Evolutionary conservation across 2,329 filamentous ascomycete genomes (phyloP), one percentile per base, ranked within the genome.

Genomic region (Sarocladium kiliense): DNA sequence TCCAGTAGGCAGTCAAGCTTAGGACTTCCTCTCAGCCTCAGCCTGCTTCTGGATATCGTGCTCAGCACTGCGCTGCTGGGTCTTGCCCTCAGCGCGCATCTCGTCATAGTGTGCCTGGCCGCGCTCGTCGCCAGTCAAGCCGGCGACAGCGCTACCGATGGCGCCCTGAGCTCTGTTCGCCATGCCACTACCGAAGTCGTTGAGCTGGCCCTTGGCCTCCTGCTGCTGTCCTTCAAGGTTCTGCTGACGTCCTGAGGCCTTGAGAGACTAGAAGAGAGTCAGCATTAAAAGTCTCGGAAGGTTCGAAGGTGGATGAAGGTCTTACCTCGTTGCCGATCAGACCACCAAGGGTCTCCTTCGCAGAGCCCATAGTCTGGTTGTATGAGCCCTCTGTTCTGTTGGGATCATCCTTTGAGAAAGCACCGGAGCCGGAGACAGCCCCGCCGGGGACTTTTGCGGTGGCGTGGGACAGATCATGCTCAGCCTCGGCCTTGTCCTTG

Each of bases 341-440:
- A 18, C 86, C 85, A 56, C 93, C 93, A 1, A 94, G 60, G 3
- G 85, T 77, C 69, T 97, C 90, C 77, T 97, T 97, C 42, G 86
- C 86, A 1, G 87, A 82, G 54, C 92, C 93, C n/a, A 92, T 66
- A 4, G 91, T 96, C 74, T 97, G 92, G 76, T 96, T 90, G 85
- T 88, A 95, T 18, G 80, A 79, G 42, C 93, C 92, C 18, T 82
- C 68, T 21, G 79, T 75, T 60, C 91, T 89, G 68, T 93, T 77
- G 11, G 85, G 77, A 71, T 89, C 78, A 71, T 96, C 90, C 62
- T 82, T 79, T 59, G 86, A 80, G 50, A 88, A 76, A 34, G 85
- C 87, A 49, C 90, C 90, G 0, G 84, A 81, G 53, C 85, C 77
- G 11, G 86, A 86, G 56, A 89, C 79, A 23, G 86, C 83, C 67